A percentile compares a stretch with the other conserved stretches of the same genome.
Conservation (phyloP, 2,329 filamentous ascomycete genomes). For the Trichoderma koningiopsis region DNA sequence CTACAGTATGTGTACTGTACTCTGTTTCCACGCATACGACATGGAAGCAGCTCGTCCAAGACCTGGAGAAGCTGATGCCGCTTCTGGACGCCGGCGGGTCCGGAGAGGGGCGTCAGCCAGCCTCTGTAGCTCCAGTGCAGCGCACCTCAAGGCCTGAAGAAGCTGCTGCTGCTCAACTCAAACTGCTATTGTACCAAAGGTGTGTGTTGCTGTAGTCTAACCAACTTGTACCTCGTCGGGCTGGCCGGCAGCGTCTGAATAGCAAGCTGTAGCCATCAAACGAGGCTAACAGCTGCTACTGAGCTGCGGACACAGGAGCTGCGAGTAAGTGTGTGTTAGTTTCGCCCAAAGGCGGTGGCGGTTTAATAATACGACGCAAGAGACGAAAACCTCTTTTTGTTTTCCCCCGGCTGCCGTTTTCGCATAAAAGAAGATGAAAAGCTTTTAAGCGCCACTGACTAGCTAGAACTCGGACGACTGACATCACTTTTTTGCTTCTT, state of each 20-base stretch:
- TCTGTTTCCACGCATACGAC: not conserved
- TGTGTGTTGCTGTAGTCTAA: too few species aligned
- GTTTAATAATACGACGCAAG: not conserved
- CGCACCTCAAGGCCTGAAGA: not conserved
- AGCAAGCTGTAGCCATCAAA: not conserved
- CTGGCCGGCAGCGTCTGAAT: not conserved
- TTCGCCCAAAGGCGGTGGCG: not conserved
- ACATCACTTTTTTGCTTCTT: not conserved
- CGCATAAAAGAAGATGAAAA: not conserved
- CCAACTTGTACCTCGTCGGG: not conserved
- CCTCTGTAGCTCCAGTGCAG: not conserved
- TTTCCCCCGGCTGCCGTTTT: not conserved
- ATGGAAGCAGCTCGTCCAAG: not conserved
- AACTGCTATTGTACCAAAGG: too few species aligned
- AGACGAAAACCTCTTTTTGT: too few species aligned
- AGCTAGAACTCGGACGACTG: not conserved
- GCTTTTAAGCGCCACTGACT: not conserved
- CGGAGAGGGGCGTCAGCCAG: not conserved
- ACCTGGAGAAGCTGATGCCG: not conserved
- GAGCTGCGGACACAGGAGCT: too few species aligned
- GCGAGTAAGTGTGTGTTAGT: not conserved
- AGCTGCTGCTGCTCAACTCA: not conserved
- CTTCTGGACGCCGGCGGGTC: not conserved
- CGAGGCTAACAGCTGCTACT: too few species aligned
- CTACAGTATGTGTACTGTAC: not conserved